phyloP scores from a whole-genome alignment of 2,329 filamentous ascomycete genomes.

The Pseudogymnoascus sp. region DNA sequence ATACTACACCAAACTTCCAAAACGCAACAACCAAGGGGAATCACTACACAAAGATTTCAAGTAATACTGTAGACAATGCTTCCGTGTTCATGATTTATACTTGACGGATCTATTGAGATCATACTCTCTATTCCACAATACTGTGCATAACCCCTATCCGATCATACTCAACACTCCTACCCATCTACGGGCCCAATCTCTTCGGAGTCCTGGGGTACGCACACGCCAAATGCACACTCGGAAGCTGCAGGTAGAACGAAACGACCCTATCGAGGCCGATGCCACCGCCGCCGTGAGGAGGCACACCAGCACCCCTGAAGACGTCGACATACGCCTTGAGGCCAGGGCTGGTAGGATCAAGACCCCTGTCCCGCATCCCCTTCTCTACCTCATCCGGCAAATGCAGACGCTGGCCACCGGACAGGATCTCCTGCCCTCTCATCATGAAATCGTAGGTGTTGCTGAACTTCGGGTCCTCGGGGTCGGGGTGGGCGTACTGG shows the following conservation, averaged over 20 bases:
- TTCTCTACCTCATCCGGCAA: constrained; percentile 65
- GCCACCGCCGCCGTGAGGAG: constrained; percentile 84
- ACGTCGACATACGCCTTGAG: constrained; percentile 86
- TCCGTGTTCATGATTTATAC: not conserved
- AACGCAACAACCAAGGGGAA: too few species aligned
- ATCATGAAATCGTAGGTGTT: constrained; percentile 79
- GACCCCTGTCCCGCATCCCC: constrained; percentile 68
- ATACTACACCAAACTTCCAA: too few species aligned
- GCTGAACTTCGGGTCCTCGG: constrained; percentile 55
- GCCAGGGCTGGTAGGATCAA: constrained; percentile 64
- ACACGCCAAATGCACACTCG: constrained; percentile 48
- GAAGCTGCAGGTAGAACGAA: constrained; percentile 51
- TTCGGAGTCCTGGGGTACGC: constrained; percentile 55
- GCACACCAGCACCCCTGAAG: constrained; percentile 72
- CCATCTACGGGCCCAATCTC: constrained; percentile 41
- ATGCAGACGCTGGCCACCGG: constrained; percentile 87
- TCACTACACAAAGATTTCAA: too few species aligned
- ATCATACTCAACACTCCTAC: not conserved
- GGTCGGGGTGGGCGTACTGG: constrained; percentile 71
- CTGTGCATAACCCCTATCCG: not conserved
- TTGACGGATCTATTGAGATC: not conserved
- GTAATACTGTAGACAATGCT: too few species aligned
- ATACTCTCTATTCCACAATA: not conserved
- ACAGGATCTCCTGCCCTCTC: constrained; percentile 85
- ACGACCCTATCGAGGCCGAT: constrained; percentile 86